Evolutionary conservation across 305 asterid species (phyloP).

Genomic region (Fraxinus baroniana): DNA sequence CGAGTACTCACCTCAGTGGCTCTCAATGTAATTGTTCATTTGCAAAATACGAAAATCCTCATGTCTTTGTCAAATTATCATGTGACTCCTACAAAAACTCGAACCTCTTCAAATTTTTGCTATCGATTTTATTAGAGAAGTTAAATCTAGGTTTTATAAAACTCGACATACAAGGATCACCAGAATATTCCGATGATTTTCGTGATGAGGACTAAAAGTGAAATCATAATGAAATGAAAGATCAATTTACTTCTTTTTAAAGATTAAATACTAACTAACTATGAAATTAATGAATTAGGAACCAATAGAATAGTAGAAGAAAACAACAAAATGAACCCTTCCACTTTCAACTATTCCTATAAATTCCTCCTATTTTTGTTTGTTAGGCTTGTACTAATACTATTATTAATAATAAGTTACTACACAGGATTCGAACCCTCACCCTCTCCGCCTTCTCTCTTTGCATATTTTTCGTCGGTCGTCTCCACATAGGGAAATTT

Average conservation of each 20-base stretch:
- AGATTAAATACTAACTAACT: background rate
- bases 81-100: background rate
- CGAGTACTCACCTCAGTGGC: too few relatives aligned
- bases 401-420: background rate
- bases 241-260: background rate
- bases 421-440: background rate
- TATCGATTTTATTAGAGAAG: background rate
- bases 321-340: background rate
- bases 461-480: constrained; percentile 1
- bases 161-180: background rate
- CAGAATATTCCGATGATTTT: background rate
- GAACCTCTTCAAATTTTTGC: background rate
- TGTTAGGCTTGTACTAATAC: background rate
- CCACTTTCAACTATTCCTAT: background rate
- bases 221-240: background rate
- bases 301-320: background rate
- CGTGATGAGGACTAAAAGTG: background rate
- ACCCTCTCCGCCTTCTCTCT: background rate
- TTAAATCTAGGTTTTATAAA: background rate
- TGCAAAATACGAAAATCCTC: background rate
- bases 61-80: background rate
- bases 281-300: background rate
- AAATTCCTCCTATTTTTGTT: background rate
- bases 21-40: background rate
- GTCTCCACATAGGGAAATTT: background rate